Evolutionary conservation across 2,329 filamentous ascomycete genomes (phyloP), one percentile per base, ranked within the genome.

Genomic region (Calonectria ilicicola): DNA sequence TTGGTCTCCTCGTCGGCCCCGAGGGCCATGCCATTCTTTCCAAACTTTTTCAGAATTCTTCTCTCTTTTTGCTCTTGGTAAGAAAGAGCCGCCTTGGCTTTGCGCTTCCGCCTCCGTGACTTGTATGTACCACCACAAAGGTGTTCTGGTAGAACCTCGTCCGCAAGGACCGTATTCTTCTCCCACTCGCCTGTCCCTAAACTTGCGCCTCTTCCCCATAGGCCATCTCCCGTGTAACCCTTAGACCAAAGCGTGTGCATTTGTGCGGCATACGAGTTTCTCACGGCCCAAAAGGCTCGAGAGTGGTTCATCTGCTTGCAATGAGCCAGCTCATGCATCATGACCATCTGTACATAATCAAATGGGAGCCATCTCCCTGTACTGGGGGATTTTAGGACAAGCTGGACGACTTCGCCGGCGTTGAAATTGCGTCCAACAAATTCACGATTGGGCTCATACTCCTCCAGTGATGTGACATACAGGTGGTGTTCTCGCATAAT

Each of bases 231-330:
- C 0, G 90, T 93, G 80, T 97, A 98, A 1, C 87, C 87, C 68
- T 88, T 90, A 1, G 82, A 82, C 94, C 94, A 97, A 1, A 98
- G 85, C 1, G 77, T 87, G 74, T 91, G 90, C 90, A 98, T 91
- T 68, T 95, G 89, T 10, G 87, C 88, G 1, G 94, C 92, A 80
- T 94, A 97, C 49, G 87, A 84, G 82, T 97, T 94, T 58, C 95
- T 87, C 21, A 96, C 93, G 12, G 90, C 89, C 95, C 95, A 98
- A 80, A 98, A 98, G 2, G 90, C 91, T 68, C 90, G 89, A 2
- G 92, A 93, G 81, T 98, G 95, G 82, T 98, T 97, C 95, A 98
- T 98, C 81, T 98, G 93, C 82, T 94, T 93, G 87, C 94, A 96
- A 82, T 97, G 95, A 3, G 95, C 95, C 35, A 97, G 86, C 86